A percentile compares a stretch with the other conserved stretches of the same genome.
phyloP scores from a whole-genome alignment of 202 grass and related monocot species.

The Dendrocalamus latiflorus region DNA sequence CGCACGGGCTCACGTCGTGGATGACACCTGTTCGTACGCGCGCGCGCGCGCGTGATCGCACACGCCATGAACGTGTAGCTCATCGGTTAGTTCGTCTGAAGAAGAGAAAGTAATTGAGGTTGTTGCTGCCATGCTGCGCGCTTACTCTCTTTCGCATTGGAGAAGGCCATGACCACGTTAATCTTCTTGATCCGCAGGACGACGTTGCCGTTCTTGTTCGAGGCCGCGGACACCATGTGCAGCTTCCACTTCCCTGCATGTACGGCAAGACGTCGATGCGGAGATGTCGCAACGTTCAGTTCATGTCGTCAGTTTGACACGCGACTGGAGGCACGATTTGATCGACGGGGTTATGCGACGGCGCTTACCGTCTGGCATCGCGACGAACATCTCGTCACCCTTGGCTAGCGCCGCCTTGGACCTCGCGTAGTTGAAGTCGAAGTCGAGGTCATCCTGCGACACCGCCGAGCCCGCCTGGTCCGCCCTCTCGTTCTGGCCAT shows the following conservation, averaged over 20 bases:
- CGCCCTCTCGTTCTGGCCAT: slow-evolving; percentile 22
- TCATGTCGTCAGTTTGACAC: not conserved
- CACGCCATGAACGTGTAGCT: not conserved
- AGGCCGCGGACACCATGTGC: slow-evolving; percentile 61
- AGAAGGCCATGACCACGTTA: slow-evolving; percentile 73
- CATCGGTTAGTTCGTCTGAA: not conserved
- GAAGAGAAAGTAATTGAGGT: not conserved
- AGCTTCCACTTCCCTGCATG: slow-evolving; percentile 90
- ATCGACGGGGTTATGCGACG: too few relatives aligned
- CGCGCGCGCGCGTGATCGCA: not conserved
- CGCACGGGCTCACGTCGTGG: slow-evolving; percentile 52
- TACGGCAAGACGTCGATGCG: too few relatives aligned
- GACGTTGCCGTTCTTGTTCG: slow-evolving; percentile 67
- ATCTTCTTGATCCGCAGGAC: slow-evolving; percentile 91
- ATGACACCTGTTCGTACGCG: slow-evolving; percentile 57
- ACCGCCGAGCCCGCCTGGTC: slow-evolving; percentile 29
- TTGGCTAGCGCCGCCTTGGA: slow-evolving; percentile 78
- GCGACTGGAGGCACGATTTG: not conserved
- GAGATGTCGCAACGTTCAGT: too few relatives aligned
- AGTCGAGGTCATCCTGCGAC: slow-evolving; percentile 60
- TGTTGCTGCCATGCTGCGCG: not conserved
- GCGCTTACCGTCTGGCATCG: slow-evolving; percentile 85
- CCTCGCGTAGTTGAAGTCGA: slow-evolving; percentile 75
- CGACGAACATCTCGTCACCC: slow-evolving; percentile 85
- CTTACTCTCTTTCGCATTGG: slow-evolving; percentile 72